phyloP scores from a whole-genome alignment of 768 basidiomycete species.

The Mycena pura region DNA sequence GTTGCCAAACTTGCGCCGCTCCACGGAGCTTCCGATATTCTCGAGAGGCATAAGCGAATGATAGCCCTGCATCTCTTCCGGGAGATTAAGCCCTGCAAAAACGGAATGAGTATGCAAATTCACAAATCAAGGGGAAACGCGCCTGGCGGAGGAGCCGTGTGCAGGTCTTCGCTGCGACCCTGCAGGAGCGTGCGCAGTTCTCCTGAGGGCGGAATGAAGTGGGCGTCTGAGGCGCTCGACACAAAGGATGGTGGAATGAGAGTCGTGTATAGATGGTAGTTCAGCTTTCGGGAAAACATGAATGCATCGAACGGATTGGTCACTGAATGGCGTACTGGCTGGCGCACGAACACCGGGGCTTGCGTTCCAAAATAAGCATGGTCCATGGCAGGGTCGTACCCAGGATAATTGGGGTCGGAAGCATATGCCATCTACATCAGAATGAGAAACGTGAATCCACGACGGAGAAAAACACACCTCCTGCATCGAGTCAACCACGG shows the following conservation, averaged over 20 bases:
- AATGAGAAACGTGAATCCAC: neutral
- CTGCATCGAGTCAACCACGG: conserved; percentile 41
- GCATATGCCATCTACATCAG: conserved; percentile 19
- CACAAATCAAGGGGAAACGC: neutral
- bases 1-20: conserved; percentile 80
- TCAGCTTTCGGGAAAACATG: conserved; percentile 57
- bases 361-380: conserved; percentile 49
- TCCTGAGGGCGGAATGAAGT: conserved; percentile 69
- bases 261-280: conserved; percentile 91
- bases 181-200: conserved; percentile 53
- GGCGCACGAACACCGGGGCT: conserved; percentile 59
- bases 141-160: conserved; percentile 52
- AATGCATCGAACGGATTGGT: conserved; percentile 1
- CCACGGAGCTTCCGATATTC: conserved; percentile 46
- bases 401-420: conserved; percentile 39
- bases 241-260: conserved; percentile 63
- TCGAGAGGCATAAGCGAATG: conserved; percentile 88
- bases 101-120: conserved; percentile 37
- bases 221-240: conserved; percentile 51
- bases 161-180: conserved; percentile 70
- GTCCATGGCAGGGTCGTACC: conserved; percentile 44
- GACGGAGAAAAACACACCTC: conserved; percentile 24
- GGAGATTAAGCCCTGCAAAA: conserved; percentile 65
- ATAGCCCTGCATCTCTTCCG: conserved; percentile 90
- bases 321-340: conserved; percentile 74